Percentiles rank a stretch among this genome's conserved stretches.
phyloP scores from a whole-genome alignment of 2,329 filamentous ascomycete genomes.

The Aspergillus sp. region DNA sequence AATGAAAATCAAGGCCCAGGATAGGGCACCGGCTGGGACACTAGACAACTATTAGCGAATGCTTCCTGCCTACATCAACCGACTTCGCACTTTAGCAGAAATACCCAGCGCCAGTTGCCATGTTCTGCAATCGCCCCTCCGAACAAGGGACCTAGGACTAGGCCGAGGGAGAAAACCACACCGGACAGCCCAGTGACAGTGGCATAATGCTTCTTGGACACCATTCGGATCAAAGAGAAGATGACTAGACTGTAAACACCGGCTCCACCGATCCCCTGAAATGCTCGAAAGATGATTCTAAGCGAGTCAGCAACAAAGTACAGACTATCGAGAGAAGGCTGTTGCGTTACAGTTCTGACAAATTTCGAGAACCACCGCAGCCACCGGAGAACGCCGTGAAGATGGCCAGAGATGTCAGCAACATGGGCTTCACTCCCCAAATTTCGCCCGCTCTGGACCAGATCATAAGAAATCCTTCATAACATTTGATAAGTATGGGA shows the following conservation, averaged over 20 bases:
- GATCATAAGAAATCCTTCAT: not conserved
- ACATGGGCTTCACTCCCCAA: too few relatives aligned
- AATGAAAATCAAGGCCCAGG: not conserved
- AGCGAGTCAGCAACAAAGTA: not conserved
- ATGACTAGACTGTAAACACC: slow-evolving; percentile 1
- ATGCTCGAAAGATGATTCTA: slow-evolving; percentile 2
- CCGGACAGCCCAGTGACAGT: not conserved
- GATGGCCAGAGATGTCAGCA: too few relatives aligned
- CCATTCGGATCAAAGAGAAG: not conserved
- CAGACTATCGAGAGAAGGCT: too few relatives aligned
- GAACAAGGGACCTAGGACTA: slow-evolving; percentile 1
- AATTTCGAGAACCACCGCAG: too few relatives aligned
- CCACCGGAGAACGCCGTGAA: too few relatives aligned
- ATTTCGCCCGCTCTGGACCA: not conserved
- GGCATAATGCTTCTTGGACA: not conserved
- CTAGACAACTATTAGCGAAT: not conserved
- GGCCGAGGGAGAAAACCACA: not conserved
- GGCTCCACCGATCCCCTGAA: not conserved
- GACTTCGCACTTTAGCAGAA: not conserved
- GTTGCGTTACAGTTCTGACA: too few relatives aligned
- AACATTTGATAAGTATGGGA: too few relatives aligned
- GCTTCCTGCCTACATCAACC: too few relatives aligned
- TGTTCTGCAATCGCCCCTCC: slow-evolving; percentile 1
- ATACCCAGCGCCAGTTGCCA: slow-evolving; percentile 9
- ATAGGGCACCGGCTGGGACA: slow-evolving; percentile 1